Base-by-base conservation (phyloP, 345 rosid species). In the Citrus reticulata region DNA sequence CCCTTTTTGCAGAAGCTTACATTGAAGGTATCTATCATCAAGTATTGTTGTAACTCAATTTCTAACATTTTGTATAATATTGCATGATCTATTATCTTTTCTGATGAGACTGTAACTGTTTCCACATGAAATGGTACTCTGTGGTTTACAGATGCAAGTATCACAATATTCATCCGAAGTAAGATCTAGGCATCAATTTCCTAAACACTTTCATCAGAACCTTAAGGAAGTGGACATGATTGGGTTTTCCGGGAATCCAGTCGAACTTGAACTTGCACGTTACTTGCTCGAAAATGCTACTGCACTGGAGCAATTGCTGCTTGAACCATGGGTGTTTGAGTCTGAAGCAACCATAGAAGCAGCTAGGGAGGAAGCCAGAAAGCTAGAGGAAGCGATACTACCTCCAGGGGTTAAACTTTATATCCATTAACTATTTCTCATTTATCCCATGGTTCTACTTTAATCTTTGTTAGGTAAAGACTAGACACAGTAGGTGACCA, bases 201-300 rank as follows among this genome's bases (percentile, higher is more conserved):
- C 32, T 60, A 25, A 30, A 9, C 27, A 32, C 40, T 0, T 3
- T 2, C 58, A 6, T 57, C 16, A 19, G 9, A 17, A 57, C 29
- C 76, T 72, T 5, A 72, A 72, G 76, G 30, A 39, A 16, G 78
- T 74, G 58, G 46, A 57, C n/a, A 55, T 72, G 2, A 17, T 62
- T 74, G 39, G 78, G 9, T 74, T 37, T 62, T 57, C 25, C 19
- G 40, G 42, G n/a, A 9, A 9, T 11, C 55, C 59, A 27, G 11
- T 62, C 25, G 17, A 60, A n/a, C 35, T 74, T 61, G 77, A 74
- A 61, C 30, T 61, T 14, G 20, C 49, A 24, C 2, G n/a, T 29
- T 42, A 74, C 55, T 29, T 74, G 2, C 5, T 25, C 8, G n/a
- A 62, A 29, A 74, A 74, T 62, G 59, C 78, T 5, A 2, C 29